A percentile compares a stretch with the other conserved stretches of the same genome.
These are phyloP conservation scores for Lindgomyces ingoldianus DNA, from an alignment of 495 filamentous ascomycete species.

Conservation along the genomic window DNA sequence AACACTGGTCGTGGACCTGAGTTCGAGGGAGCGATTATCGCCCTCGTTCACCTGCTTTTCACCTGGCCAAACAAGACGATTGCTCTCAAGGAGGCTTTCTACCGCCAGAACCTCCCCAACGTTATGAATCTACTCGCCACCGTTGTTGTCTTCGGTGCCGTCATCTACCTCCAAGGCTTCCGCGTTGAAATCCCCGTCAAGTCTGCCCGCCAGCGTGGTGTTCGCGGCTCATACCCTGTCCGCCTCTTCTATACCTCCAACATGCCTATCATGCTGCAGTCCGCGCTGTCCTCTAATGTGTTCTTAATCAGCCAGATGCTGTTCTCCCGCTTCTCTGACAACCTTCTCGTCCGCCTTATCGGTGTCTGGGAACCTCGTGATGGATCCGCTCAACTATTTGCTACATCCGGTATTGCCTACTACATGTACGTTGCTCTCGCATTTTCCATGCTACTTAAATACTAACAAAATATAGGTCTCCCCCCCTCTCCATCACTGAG, in stretches of 20 bases:
- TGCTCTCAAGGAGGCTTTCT: slow-evolving; percentile 96
- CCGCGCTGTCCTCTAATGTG: slow-evolving; percentile 96
- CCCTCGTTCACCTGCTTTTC: slow-evolving; percentile 95
- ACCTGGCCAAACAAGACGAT: slow-evolving; percentile 98
- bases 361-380: slow-evolving; percentile 98
- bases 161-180: slow-evolving; percentile 99
- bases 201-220: slow-evolving; percentile 96
- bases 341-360: slow-evolving; percentile 92
- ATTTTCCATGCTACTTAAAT: background rate
- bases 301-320: slow-evolving; percentile 99
- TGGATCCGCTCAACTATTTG: slow-evolving; percentile 92
- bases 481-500: slow-evolving; percentile 94
- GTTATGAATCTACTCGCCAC: slow-evolving; percentile 98
- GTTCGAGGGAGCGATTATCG: slow-evolving; percentile 98
- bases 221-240: slow-evolving; percentile 79
- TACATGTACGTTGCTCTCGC: slow-evolving; percentile 67
- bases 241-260: slow-evolving; percentile 86
- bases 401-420: slow-evolving; percentile 89
- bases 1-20: slow-evolving; percentile 99
- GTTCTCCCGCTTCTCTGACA: slow-evolving; percentile 96
- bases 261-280: slow-evolving; percentile 99
- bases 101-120: slow-evolving; percentile 98
- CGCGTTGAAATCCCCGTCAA: slow-evolving; percentile 99
- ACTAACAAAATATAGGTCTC: slow-evolving; percentile 54
- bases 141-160: slow-evolving; percentile 87